Conservation (phyloP, 164 flowering plant genomes). For the Tetrastigma voinierianum region DNA sequence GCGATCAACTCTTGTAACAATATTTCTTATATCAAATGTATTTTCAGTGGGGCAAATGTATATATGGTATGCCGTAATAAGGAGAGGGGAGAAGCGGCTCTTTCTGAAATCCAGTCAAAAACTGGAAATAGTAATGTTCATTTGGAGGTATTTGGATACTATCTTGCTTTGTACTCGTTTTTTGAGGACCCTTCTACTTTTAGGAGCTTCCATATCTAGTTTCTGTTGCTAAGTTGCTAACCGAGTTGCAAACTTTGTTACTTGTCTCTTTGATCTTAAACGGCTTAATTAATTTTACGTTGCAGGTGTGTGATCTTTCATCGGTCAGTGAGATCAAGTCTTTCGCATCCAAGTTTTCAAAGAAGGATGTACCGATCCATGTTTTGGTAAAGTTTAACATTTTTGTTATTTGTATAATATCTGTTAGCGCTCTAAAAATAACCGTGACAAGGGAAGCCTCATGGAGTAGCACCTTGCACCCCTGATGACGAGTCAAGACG, state of each 20-base stretch:
- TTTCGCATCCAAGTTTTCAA: conserved; percentile 61
- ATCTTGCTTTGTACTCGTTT: background rate
- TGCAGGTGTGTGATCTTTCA: conserved; percentile 95
- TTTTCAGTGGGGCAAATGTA: conserved; percentile 77
- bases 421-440: too few species aligned
- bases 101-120: conserved; percentile 58
- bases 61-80: conserved; percentile 87
- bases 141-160: conserved; percentile 63
- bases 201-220: too few species aligned
- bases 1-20: too few species aligned
- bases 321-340: conserved; percentile 78
- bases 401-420: background rate
- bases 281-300: conserved; percentile 16
- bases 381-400: conserved; percentile 52
- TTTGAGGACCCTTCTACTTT: background rate
- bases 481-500: too few species aligned
- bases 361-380: conserved; percentile 72
- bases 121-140: conserved; percentile 82
- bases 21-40: background rate
- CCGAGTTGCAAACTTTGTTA: background rate
- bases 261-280: background rate
- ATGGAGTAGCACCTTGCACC: too few species aligned
- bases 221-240: background rate
- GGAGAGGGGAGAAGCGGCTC: conserved; percentile 93
- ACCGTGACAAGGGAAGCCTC: too few species aligned